phyloP scores from a whole-genome alignment of 2,329 filamentous ascomycete species.

The Calonectria naviculata region DNA sequence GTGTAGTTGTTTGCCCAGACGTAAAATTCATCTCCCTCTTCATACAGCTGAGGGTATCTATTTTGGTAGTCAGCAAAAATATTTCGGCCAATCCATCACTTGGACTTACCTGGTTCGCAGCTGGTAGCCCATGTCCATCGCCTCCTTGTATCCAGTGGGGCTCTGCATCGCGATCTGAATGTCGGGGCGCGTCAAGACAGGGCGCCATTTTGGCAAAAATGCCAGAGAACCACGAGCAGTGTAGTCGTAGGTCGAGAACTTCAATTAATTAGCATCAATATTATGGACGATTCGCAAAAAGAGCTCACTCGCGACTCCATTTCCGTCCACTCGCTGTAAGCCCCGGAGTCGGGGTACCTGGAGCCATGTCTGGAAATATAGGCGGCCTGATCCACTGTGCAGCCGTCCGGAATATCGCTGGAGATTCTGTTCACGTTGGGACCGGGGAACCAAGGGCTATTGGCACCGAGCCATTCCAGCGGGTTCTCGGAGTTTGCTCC shows the following conservation, averaged over 20 bases:
- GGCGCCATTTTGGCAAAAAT: conserved; percentile 69
- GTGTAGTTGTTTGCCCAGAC: conserved; percentile 76
- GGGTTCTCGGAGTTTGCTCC: conserved; percentile 9
- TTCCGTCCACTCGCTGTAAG: conserved; percentile 66
- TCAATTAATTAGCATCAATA: neutral
- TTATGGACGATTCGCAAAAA: rapidly evolving
- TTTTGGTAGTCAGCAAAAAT: neutral
- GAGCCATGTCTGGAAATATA: conserved; percentile 72
- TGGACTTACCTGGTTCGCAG: conserved; percentile 54
- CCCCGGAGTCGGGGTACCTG: conserved; percentile 70
- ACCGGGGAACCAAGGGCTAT: conserved; percentile 44
- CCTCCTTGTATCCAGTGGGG: conserved; percentile 72
- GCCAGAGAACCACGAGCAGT: conserved; percentile 62
- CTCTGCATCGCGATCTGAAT: conserved; percentile 69
- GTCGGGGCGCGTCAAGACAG: conserved; percentile 64
- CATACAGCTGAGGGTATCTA: conserved; percentile 62
- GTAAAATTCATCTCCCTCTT: conserved; percentile 61
- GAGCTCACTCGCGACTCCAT: conserved; percentile 54
- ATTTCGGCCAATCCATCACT: rapidly evolving
- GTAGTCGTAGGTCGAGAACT: conserved; percentile 66
- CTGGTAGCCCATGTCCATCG: conserved; percentile 65
- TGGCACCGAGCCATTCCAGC: conserved; percentile 20
- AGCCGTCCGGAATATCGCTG: conserved; percentile 64
- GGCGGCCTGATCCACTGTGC: conserved; percentile 69
- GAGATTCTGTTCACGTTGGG: conserved; percentile 68